Percentiles rank a stretch among this genome's conserved stretches.
Conservation (phyloP, 768 basidiomycete species). For the Lenzites betulinus region DNA sequence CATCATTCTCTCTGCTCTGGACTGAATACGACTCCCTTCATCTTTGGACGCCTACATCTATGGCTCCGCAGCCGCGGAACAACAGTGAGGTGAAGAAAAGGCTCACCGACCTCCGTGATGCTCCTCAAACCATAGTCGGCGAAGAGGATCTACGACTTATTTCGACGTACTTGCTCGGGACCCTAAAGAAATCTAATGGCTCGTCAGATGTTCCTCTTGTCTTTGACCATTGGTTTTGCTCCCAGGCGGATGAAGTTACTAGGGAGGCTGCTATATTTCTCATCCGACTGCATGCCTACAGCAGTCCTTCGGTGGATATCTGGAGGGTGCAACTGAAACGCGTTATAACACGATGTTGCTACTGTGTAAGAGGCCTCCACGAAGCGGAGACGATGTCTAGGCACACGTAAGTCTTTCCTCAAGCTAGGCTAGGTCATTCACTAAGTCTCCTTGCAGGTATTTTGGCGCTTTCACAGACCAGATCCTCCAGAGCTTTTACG, state of each 20-base stretch:
- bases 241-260: conserved; percentile 53
- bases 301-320: conserved; percentile 50
- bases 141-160: conserved; percentile 52
- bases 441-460: conserved; percentile 49
- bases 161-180: conserved; percentile 54
- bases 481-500: conserved; percentile 58
- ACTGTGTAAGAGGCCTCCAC: conserved; percentile 70
- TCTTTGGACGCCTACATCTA: neutral
- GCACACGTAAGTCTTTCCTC: conserved; percentile 59
- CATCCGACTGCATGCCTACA: conserved; percentile 80
- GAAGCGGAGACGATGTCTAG: conserved; percentile 64
- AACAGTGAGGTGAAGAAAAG: conserved; percentile 45
- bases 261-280: conserved; percentile 77
- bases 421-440: neutral
- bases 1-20: neutral
- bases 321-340: conserved; percentile 63
- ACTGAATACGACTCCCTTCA: neutral
- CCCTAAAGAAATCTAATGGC: conserved; percentile 2
- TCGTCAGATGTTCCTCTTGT: conserved; percentile 34
- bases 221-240: conserved; percentile 78
- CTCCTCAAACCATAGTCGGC: conserved; percentile 54
- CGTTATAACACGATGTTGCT: conserved; percentile 64
- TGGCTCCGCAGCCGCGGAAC: conserved; percentile 26
- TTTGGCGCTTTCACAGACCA: conserved; percentile 64
- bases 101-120: conserved; percentile 59